Evolutionary conservation across 768 basidiomycete species (phyloP), one percentile per base, ranked within the genome.

Genomic region (Lepiota brunneoincarnata): DNA sequence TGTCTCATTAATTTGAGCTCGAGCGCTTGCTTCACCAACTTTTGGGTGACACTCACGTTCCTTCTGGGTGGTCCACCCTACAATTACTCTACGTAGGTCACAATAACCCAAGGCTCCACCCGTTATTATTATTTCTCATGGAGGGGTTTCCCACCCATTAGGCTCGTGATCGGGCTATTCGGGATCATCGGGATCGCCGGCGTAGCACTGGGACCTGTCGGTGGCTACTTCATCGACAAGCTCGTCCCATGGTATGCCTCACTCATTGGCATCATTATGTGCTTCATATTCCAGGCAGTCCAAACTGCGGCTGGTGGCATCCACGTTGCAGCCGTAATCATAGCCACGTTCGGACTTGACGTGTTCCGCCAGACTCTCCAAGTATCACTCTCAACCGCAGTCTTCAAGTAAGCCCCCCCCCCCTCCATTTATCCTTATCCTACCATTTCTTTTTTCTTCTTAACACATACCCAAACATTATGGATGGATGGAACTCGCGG

Each of bases 11-110:
- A 83, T 58, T 63, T 90, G 14, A 77, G 75, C 11, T 79, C 78
- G 55, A 85, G 85, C 21, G 85, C 82, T 47, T 84, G 71, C 46
- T 80, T 79, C 61, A 75, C 71, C 10, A 78, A 73, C 59, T 85
- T 83, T 59, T 85, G 87, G 87, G 86, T 88, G 3, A 88, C 87
- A 0, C 66, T 90, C 56, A 92, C 91, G 0, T 95, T 93, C 73
- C 72, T 93, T 18, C 82, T 96, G 2, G 86, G 84, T 6, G 88
- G 84, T 4, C 68, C 83, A 2, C 87, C 88, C 0, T 94, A 92
- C 63, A 63, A 84, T 60, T 93, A 87, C 59, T 86, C 84, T 1
- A 88, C 86, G 87, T 80, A 72, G 37, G 77, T 75, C 14, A 23
- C 28, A 28, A 56, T 31, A 31, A 9, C 34, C 45, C 43, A 2